Evolutionary conservation across 768 basidiomycete species (phyloP).

Genomic region (Infundibulicybe gibba): DNA sequence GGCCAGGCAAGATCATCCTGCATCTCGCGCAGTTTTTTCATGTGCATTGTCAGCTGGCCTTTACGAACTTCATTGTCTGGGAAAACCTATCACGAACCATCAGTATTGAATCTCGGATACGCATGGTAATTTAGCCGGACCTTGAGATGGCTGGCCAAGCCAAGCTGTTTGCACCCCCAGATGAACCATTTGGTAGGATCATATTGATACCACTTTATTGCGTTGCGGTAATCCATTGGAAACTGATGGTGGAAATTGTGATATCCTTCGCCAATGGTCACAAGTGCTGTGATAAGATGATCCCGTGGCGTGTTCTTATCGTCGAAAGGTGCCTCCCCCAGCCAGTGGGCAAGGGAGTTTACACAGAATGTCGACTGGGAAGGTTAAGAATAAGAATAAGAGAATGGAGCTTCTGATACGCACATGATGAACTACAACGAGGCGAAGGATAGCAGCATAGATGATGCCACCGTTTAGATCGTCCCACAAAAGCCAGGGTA

Average conservation of each 20-base stretch:
- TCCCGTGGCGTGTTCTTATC: constrained; percentile 90
- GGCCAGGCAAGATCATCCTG: constrained; percentile 82
- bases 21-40: constrained; percentile 74
- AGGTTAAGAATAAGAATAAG: constrained; percentile 4
- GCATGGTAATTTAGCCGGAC: constrained; percentile 13
- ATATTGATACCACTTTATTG: constrained; percentile 89
- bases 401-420: constrained; percentile 21
- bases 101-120: not conserved
- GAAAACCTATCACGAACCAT: constrained; percentile 26
- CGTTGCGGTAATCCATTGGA: constrained; percentile 94
- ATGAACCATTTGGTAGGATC: constrained; percentile 92
- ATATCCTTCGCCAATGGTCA: constrained; percentile 90
- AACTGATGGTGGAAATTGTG: constrained; percentile 96
- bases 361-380: constrained; percentile 86
- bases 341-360: constrained; percentile 92
- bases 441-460: constrained; percentile 73
- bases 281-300: constrained; percentile 80
- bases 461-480: constrained; percentile 82
- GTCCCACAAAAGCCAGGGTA: constrained; percentile 77
- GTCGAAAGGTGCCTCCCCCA: constrained; percentile 88
- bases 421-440: constrained; percentile 83
- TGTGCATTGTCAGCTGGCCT: constrained; percentile 87
- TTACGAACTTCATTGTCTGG: constrained; percentile 61
- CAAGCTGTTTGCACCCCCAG: constrained; percentile 51
- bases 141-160: constrained; percentile 67